These are phyloP conservation scores for Pugionium dolabratum DNA, from an alignment of 345 rosid genomes.

Conservation along the genomic window DNA sequence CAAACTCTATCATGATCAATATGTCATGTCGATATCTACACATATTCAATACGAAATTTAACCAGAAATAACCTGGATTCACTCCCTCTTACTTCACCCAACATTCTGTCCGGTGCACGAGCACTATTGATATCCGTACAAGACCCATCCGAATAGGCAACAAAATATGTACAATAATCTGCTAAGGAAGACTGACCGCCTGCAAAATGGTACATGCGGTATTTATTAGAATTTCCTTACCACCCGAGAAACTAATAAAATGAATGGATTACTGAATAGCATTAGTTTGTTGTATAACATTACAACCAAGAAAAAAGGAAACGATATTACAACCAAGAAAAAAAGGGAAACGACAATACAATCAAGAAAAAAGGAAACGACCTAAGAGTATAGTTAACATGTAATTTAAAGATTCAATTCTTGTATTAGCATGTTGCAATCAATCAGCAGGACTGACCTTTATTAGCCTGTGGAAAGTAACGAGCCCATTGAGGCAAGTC, in stretches of 20 bases:
- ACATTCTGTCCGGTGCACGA: constrained; percentile 93
- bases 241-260: neutral
- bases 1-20: constrained; percentile 32
- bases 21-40: constrained; percentile 8
- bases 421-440: neutral
- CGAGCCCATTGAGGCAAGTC: constrained; percentile 98
- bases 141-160: constrained; percentile 99
- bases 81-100: constrained; percentile 97
- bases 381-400: neutral
- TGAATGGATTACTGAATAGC: neutral
- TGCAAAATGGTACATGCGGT: constrained; percentile 40
- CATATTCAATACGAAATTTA: constrained; percentile 16
- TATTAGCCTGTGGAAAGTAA: constrained; percentile 93
- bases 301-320: neutral
- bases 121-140: constrained; percentile 97
- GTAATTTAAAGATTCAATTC: neutral
- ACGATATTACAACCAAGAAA: neutral
- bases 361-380: neutral
- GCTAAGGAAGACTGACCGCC: constrained; percentile 99
- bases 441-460: constrained; percentile 54
- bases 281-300: neutral
- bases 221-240: constrained; percentile 21
- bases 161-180: constrained; percentile 96
- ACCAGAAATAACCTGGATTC: constrained; percentile 67
- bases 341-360: neutral